Percentiles rank a stretch among this genome's conserved stretches.
Evolutionary conservation across 345 rosid species (phyloP).

Genomic region (Syzygium oleosum): DNA sequence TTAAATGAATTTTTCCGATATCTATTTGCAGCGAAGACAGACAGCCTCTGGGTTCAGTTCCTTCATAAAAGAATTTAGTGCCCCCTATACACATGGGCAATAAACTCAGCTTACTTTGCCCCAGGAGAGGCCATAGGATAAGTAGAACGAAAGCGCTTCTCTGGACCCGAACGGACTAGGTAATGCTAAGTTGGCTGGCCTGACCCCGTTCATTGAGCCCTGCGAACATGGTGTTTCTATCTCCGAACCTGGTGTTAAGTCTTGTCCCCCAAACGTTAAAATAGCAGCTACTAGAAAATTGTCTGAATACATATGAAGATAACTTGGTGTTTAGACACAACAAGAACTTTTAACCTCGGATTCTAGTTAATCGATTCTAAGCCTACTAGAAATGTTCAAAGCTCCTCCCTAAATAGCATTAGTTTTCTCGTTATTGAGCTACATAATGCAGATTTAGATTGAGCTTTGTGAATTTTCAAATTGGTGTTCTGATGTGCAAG

Average conservation of each 20-base stretch:
- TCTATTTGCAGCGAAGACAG: neutral
- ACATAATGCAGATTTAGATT: too few species aligned
- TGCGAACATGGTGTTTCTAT: neutral
- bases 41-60: neutral
- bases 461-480: too few species aligned
- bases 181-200: neutral
- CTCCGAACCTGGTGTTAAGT: neutral
- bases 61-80: neutral
- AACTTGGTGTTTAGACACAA: too few species aligned
- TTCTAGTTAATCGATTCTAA: too few species aligned
- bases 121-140: neutral
- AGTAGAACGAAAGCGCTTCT: neutral
- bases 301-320: neutral
- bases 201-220: neutral
- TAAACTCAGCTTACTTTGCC: neutral
- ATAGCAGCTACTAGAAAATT: neutral
- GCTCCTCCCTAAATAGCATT: too few species aligned
- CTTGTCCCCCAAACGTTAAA: neutral
- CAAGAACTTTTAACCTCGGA: too few species aligned
- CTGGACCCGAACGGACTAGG: neutral
- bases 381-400: too few species aligned
- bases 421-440: too few species aligned
- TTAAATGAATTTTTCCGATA: neutral
- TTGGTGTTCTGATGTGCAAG: too few species aligned
- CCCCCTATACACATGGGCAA: neutral